Conservation (phyloP, 768 basidiomycete species). For the Boletus subparvulus region DNA sequence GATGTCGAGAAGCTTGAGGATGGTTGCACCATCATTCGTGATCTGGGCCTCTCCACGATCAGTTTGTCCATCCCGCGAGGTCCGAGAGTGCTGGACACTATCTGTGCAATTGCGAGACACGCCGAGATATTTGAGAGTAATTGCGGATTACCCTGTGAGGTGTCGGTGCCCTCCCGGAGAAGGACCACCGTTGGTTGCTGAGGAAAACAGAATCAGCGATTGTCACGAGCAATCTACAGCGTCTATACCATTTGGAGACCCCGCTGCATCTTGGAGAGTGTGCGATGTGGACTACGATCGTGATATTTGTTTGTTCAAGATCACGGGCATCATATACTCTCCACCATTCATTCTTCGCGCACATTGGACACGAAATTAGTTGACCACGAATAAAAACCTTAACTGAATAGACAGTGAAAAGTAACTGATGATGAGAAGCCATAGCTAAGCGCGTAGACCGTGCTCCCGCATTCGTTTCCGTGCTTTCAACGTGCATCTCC, state of each 20-base stretch:
- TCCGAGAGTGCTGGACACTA: slow-evolving; percentile 92
- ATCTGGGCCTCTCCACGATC: slow-evolving; percentile 96
- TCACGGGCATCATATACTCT: neutral
- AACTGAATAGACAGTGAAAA: neutral
- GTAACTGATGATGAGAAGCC: neutral
- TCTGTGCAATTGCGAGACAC: slow-evolving; percentile 90
- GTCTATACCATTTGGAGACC: slow-evolving; percentile 68
- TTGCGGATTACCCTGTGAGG: slow-evolving; percentile 91
- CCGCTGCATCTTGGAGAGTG: slow-evolving; percentile 70
- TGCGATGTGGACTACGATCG: slow-evolving; percentile 11
- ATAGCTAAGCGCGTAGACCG: slow-evolving; percentile 5
- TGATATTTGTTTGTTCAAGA: slow-evolving; percentile 22
- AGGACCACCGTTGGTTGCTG: slow-evolving; percentile 98
- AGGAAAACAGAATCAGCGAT: slow-evolving; percentile 18
- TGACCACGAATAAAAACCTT: neutral
- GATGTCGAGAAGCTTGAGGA: slow-evolving; percentile 95
- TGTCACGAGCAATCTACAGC: neutral
- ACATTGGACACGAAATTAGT: neutral
- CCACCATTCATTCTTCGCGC: neutral
- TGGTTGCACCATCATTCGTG: slow-evolving; percentile 99
- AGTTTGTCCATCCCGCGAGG: slow-evolving; percentile 99
- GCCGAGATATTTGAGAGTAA: slow-evolving; percentile 94
- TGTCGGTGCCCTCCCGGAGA: slow-evolving; percentile 93
- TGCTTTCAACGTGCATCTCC: slow-evolving; percentile 38
- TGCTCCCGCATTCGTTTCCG: neutral